Evolutionary conservation across 371 early-diverging fungal genomes (phyloP).

Genomic region (Rhizopus stolonifer): DNA sequence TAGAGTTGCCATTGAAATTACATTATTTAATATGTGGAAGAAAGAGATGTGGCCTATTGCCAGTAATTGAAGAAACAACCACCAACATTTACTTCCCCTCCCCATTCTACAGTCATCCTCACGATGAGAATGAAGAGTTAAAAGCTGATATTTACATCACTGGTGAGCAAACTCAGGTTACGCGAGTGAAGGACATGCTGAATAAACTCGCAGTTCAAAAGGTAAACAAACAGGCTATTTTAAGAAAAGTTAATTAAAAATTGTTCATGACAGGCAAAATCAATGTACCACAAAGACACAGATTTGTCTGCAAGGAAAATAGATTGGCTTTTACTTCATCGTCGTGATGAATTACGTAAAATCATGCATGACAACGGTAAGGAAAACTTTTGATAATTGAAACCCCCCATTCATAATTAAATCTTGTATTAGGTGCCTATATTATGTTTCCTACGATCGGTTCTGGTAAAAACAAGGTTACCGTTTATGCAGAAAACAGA

Average conservation of each 20-base stretch:
- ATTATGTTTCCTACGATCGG: constrained; percentile 68
- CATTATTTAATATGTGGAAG: constrained; percentile 75
- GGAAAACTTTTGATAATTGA: no score
- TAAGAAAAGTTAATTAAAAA: background rate
- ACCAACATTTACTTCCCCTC: constrained; percentile 78
- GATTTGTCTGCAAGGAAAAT: constrained; percentile 59
- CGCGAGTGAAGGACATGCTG: constrained; percentile 50
- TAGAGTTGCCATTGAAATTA: constrained; percentile 40
- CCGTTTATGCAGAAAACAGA: constrained; percentile 65
- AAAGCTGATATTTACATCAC: constrained; percentile 39
- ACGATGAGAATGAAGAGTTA: constrained; percentile 18
- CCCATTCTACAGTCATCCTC: constrained; percentile 43
- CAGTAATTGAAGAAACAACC: constrained; percentile 73
- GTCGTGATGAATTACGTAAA: constrained; percentile 60
- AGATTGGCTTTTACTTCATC: constrained; percentile 74
- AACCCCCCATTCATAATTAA: no score
- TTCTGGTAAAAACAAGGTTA: constrained; percentile 48
- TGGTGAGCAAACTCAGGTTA: constrained; percentile 36
- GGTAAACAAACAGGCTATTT: constrained; percentile 20
- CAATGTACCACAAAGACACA: constrained; percentile 49
- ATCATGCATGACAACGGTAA: constrained; percentile 79
- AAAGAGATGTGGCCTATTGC: constrained; percentile 63
- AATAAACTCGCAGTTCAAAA: constrained; percentile 44
- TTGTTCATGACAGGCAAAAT: constrained; percentile 34
- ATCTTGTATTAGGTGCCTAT: constrained; percentile 38